These are phyloP conservation scores for Trichoderma asperelloides DNA, from an alignment of 495 filamentous ascomycete species.

Conservation along the genomic window DNA sequence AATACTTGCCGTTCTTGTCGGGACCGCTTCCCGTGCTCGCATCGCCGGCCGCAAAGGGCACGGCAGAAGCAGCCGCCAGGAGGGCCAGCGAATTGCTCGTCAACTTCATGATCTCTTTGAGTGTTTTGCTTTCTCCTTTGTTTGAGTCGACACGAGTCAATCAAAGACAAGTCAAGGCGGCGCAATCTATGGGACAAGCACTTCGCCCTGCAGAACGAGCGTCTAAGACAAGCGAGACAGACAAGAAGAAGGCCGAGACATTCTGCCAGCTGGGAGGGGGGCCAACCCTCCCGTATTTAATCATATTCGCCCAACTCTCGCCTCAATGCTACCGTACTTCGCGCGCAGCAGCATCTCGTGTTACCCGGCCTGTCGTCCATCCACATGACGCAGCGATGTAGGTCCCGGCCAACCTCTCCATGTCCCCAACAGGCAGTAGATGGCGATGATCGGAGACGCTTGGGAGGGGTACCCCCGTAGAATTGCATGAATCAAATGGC, in stretches of 20 bases:
- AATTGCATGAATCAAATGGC: neutral
- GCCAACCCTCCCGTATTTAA: neutral
- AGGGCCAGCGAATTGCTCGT: slow-evolving; percentile 18
- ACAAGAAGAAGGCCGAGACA: neutral
- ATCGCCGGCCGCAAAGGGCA: slow-evolving; percentile 20
- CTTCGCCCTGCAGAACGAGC: neutral
- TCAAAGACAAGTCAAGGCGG: neutral
- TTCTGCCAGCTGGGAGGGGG: neutral
- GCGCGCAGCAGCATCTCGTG: neutral
- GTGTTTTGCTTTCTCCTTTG: neutral
- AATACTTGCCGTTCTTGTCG: slow-evolving; percentile 52
- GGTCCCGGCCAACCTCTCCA: neutral
- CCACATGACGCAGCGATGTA: neutral
- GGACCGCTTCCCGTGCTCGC: slow-evolving; percentile 18
- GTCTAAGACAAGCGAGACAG: neutral
- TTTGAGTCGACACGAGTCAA: too few relatives aligned
- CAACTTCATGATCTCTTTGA: neutral
- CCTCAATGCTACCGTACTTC: neutral
- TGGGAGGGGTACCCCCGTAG: neutral
- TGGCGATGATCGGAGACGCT: neutral
- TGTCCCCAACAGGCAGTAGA: neutral
- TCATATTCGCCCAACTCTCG: neutral
- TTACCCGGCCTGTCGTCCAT: neutral
- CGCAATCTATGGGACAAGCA: neutral
- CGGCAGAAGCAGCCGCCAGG: slow-evolving; percentile 8